These are phyloP conservation scores for Gleditsia sinensis DNA, from an alignment of 306 rosid species.

Conservation along the genomic window DNA sequence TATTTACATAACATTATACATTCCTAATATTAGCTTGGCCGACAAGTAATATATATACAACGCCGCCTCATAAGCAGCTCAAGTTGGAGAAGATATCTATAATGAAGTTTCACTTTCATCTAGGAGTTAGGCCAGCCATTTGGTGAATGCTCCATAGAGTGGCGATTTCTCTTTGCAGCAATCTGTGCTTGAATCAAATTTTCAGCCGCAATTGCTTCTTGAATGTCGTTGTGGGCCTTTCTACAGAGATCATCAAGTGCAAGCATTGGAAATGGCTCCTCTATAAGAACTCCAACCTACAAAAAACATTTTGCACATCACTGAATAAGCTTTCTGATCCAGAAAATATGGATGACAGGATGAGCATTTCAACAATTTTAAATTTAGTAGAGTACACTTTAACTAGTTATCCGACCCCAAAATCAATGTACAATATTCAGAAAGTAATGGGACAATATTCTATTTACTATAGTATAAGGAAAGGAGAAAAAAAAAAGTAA, in stretches of 20 bases:
- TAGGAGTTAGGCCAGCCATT: conserved; percentile 74
- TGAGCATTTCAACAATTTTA: conserved; percentile 24
- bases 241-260: conserved; percentile 79
- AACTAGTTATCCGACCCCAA: not conserved
- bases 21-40: not conserved
- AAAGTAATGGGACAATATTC: not conserved
- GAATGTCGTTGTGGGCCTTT: conserved; percentile 54
- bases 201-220: conserved; percentile 59
- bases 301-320: conserved; percentile 24
- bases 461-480: not conserved
- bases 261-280: conserved; percentile 93
- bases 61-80: not conserved
- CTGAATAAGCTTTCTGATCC: conserved; percentile 11
- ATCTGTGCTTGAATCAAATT: conserved; percentile 52
- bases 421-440: not conserved
- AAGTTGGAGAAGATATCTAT: conserved; percentile 19
- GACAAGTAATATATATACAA: conserved; percentile 11
- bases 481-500: not conserved
- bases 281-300: conserved; percentile 95
- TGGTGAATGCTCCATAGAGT: conserved; percentile 53
- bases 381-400: not conserved
- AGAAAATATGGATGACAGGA: conserved; percentile 23
- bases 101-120: conserved; percentile 25
- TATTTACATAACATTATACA: conserved; percentile 4
- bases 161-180: conserved; percentile 53